Evolutionary conservation across 345 rosid species (phyloP), one percentile per base, ranked within the genome.

Genomic region (Anacardium occidentale): DNA sequence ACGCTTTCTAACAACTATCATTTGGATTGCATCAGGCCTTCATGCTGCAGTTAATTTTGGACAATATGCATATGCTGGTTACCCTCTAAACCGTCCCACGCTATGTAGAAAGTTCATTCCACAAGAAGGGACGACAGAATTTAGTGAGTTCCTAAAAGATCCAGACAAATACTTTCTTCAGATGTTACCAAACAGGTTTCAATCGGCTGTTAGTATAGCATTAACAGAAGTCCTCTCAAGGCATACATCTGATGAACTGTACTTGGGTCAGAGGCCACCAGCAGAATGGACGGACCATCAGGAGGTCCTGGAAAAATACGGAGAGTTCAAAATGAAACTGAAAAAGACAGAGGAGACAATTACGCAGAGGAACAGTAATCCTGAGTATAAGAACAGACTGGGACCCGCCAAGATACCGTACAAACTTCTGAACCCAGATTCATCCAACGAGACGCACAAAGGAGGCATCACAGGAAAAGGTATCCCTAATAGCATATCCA

Each of bases 31-130:
- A 32, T 86, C 93, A 42, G 93, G 80, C 44, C 77, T 79, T 48
- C 93, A 89, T 65, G 89, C 93, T 62, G 73, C 91, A 9, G 76
- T 89, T 69, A 80, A 82, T 77, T 87, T 76, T 62, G 93, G 91
- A 11, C 88, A 85, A 70, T 85, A 82, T 75, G 83, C 88, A 70
- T 89, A 87, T 64, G 82, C 82, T 26, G 84, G 85, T 21, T 85
- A 81, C 84, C 90, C 87, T 40, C 87, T 84, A 15, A 87, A 80
- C 65, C 83, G 88, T 24, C 88, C 91, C 20, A 69, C 75, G 29
- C 54, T 66, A 3, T 84, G 89, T 45, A 77, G 86, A 69, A 77
- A 68, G 40, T 82, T 72, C 75, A 75, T 89, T 53, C 91, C 88
- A 20, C 2, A n/a, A 14, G 89, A 83, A 78, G 90, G 93, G 21